Base-by-base conservation (phyloP, 176 grass and related monocot genomes). In the Aegilops speltoides region DNA sequence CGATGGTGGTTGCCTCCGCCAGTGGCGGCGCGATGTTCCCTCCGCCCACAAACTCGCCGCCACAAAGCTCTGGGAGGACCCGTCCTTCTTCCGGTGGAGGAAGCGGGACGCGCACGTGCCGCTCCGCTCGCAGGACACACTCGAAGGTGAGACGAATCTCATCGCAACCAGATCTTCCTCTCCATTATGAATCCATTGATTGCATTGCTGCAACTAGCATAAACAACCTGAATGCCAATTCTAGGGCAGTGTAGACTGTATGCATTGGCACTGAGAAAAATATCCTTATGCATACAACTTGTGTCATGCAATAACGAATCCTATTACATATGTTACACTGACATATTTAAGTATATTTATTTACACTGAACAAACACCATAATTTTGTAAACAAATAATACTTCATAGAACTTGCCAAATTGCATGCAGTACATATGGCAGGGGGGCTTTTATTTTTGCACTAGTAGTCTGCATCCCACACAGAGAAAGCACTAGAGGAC, bases 41-140 rank as follows among this genome's bases (percentile, higher is more conserved):
- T 17, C 67, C 81, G 1, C 20, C 69, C 4, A 83, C 73, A 7
- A 87, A 70, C 48, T 46, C 40, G 86, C 59, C 91, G 46, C 46
- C 34, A 36, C 15, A 10, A 98, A 85, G 84, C 79, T 86, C 62
- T 98, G 93, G 93, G 93, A 98, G 90, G 96, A 98, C 79, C 93
- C 93, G 1, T 94, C 93, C 19, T 96, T 96, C 85, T 91, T 98
- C 64, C 94, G 93, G 73, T 94, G 96, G 96, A 85, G 90, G 73
- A 98, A 96, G 92, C 90, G 96, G 19, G 92, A 96, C 56, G 90
- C 92, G 22, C 93, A 98, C 84, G 90, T 96, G 59, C 96, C 96
- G 10, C 50, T 94, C 48, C 90, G 87, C 56, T 89, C 96, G 20
- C 93, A 98, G 64, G 96, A 98, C 34, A 92, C 93, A 4, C 88